phyloP scores from a whole-genome alignment of 176 grass and related monocot species.

The Musa itinerans region DNA sequence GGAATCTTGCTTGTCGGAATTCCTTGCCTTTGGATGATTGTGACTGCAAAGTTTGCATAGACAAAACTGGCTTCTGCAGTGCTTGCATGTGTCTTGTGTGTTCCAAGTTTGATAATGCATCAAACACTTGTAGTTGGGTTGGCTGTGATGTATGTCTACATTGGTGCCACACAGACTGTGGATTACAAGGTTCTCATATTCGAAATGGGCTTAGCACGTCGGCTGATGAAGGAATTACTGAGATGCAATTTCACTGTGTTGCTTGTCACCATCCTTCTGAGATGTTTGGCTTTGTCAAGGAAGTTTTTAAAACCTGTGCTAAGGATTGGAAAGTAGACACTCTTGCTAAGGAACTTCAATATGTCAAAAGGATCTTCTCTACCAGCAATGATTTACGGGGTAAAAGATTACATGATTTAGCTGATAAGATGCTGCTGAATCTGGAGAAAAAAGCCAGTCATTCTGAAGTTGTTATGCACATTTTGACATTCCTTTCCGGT shows the following conservation, averaged over 20 bases:
- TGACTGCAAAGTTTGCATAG: constrained; percentile 70
- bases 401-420: constrained; percentile 53
- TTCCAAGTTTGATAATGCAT: constrained; percentile 75
- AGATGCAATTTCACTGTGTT: constrained; percentile 70
- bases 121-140: constrained; percentile 94
- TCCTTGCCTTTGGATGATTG: constrained; percentile 66
- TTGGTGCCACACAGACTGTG: constrained; percentile 97
- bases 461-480: constrained; percentile 54
- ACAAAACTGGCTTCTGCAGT: constrained; percentile 71
- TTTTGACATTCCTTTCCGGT: constrained; percentile 79
- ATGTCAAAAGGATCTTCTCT: constrained; percentile 74
- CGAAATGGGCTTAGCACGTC: constrained; percentile 43
- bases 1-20: constrained; percentile 66
- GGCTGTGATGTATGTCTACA: constrained; percentile 90
- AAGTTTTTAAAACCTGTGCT: constrained; percentile 75
- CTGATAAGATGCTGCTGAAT: constrained; percentile 49
- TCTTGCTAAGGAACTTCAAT: constrained; percentile 61
- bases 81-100: constrained; percentile 84
- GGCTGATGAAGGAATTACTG: constrained; percentile 16
- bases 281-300: constrained; percentile 99
- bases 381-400: constrained; percentile 55
- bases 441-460: constrained; percentile 47
- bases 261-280: constrained; percentile 80
- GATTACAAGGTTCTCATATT: constrained; percentile 54
- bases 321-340: constrained; percentile 66